These are phyloP conservation scores for Yueomyces sp. DNA, from an alignment of 805 yeast genomes.

Conservation along the genomic window DNA sequence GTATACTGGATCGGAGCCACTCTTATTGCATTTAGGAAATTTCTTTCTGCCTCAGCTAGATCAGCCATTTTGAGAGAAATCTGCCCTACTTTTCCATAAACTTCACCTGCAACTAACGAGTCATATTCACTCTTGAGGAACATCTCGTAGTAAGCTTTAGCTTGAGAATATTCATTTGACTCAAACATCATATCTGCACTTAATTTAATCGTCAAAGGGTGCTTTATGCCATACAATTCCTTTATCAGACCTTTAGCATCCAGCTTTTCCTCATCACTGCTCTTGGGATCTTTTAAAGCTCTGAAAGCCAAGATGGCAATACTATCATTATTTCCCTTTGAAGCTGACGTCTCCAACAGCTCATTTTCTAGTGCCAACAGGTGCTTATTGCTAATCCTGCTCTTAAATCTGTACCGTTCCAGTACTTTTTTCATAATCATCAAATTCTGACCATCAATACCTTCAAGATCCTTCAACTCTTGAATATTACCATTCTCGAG, in stretches of 20 bases:
- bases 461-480: slow-evolving; percentile 1
- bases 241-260: slow-evolving; percentile 52
- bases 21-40: slow-evolving; percentile 46
- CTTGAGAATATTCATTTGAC: slow-evolving; percentile 35
- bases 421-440: slow-evolving; percentile 57
- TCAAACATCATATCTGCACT: slow-evolving; percentile 64
- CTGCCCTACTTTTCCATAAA: slow-evolving; percentile 50
- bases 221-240: slow-evolving; percentile 42
- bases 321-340: slow-evolving; percentile 71
- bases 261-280: slow-evolving; percentile 28
- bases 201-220: slow-evolving; percentile 64
- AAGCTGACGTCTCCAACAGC: slow-evolving; percentile 74
- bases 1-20: slow-evolving; percentile 51
- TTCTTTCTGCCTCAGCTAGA: slow-evolving; percentile 37
- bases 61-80: slow-evolving; percentile 44
- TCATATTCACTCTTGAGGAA: slow-evolving; percentile 42
- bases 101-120: slow-evolving; percentile 45
- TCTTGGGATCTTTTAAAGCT: slow-evolving; percentile 28
- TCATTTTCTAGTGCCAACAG: slow-evolving; percentile 48
- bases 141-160: slow-evolving; percentile 44
- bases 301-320: slow-evolving; percentile 60
- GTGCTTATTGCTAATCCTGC: slow-evolving; percentile 45
- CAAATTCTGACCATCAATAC: slow-evolving; percentile 28
- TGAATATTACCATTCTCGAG: slow-evolving; percentile 21
- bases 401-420: slow-evolving; percentile 43